Evolutionary conservation across 306 rosid genomes (phyloP).

Genomic region (Mimosa bimucronata): DNA sequence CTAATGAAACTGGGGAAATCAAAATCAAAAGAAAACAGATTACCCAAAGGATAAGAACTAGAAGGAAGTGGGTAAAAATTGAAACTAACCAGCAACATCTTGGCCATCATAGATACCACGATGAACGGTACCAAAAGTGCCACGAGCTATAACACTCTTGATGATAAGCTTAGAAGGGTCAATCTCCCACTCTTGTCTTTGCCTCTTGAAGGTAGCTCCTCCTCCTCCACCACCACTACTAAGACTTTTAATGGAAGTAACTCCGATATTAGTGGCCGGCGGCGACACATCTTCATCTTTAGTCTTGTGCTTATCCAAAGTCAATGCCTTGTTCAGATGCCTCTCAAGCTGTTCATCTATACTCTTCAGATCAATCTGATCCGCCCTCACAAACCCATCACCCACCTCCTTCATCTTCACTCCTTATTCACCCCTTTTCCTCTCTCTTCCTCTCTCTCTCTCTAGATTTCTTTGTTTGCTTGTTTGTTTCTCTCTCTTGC

Average conservation of each 20-base stretch:
- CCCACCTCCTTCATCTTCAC: conserved; percentile 60
- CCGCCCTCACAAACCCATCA: conserved; percentile 83
- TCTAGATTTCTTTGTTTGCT: background rate
- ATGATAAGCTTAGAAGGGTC: conserved; percentile 78
- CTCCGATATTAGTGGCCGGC: background rate
- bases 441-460: background rate
- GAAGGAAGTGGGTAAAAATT: background rate
- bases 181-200: conserved; percentile 83
- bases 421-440: background rate
- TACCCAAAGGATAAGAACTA: background rate
- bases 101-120: conserved; percentile 82
- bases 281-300: conserved; percentile 33
- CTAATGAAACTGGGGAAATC: background rate
- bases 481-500: background rate
- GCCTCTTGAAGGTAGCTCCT: conserved; percentile 35
- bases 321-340: conserved; percentile 66
- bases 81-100: conserved; percentile 72
- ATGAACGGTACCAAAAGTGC: conserved; percentile 84
- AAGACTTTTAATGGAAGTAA: conserved; percentile 5
- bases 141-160: conserved; percentile 76
- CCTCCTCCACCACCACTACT: conserved; percentile 5
- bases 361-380: conserved; percentile 94
- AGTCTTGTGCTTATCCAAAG: conserved; percentile 61
- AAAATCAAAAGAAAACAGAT: background rate
- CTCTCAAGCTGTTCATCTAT: conserved; percentile 77